Percentiles rank a stretch among this genome's conserved stretches.
phyloP scores from a whole-genome alignment of 495 filamentous ascomycete species.

The Aspergillus avenaceus region DNA sequence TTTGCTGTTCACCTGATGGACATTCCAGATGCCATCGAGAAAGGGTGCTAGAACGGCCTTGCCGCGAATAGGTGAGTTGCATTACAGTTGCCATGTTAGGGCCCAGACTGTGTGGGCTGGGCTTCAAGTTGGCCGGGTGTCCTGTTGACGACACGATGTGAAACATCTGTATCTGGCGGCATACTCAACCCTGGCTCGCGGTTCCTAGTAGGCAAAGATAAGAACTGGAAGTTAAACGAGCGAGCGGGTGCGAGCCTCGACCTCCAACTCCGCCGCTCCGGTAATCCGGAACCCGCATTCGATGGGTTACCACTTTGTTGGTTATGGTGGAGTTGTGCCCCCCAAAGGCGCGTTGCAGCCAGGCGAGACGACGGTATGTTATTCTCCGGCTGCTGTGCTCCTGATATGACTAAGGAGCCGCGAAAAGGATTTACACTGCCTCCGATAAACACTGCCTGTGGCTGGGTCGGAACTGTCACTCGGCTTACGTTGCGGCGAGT shows the following conservation, averaged over 20 bases:
- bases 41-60: constrained; percentile 9
- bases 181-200: not conserved
- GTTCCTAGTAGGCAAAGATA: not conserved
- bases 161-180: not conserved
- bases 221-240: not conserved
- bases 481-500: constrained; percentile 19
- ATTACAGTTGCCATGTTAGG: constrained; percentile 2
- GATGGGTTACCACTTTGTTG: not conserved
- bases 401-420: not conserved
- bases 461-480: constrained; percentile 11
- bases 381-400: not conserved
- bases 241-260: not conserved
- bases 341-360: constrained; percentile 2
- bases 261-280: not conserved
- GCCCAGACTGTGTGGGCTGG: constrained; percentile 13
- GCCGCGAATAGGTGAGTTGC: not conserved
- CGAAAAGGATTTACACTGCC: constrained; percentile 18
- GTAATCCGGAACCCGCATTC: not conserved
- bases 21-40: constrained; percentile 33
- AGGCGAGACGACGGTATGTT: not conserved
- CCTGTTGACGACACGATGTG: constrained; percentile 1
- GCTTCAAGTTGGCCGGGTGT: constrained; percentile 36
- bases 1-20: constrained; percentile 11
- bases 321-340: not conserved
- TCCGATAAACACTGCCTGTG: constrained; percentile 21